A percentile compares a stretch with the other conserved stretches of the same genome.
phyloP scores from a whole-genome alignment of 2,329 filamentous ascomycete species.

The Nemania sp. region DNA sequence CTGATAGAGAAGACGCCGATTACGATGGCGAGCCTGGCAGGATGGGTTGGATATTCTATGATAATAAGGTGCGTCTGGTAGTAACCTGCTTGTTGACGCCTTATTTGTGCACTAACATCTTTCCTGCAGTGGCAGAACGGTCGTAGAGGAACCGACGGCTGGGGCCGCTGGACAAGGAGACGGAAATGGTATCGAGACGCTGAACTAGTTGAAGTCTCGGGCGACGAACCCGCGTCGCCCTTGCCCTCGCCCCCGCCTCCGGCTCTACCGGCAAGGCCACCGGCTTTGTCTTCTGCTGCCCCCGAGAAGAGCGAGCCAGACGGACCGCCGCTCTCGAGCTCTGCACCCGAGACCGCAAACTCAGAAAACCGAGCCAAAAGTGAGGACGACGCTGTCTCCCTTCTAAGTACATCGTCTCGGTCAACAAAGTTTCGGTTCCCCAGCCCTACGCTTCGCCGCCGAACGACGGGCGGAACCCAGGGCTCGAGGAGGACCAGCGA shows the following conservation, averaged over 20 bases:
- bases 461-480: slow-evolving; percentile 36
- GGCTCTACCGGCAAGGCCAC: slow-evolving; percentile 35
- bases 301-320: slow-evolving; percentile 24
- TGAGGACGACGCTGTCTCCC: slow-evolving; percentile 37
- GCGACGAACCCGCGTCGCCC: slow-evolving; percentile 34
- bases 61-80: slow-evolving; percentile 87
- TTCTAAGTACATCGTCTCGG: slow-evolving; percentile 39
- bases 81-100: slow-evolving; percentile 67
- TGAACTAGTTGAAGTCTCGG: slow-evolving; percentile 78
- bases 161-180: slow-evolving; percentile 90
- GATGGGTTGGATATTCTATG: slow-evolving; percentile 95
- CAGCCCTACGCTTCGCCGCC: slow-evolving; percentile 30
- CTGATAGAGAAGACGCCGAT: slow-evolving; percentile 54
- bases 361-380: slow-evolving; percentile 24
- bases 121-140: slow-evolving; percentile 79
- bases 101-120: slow-evolving; percentile 8
- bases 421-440: slow-evolving; percentile 34
- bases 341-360: slow-evolving; percentile 17
- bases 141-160: slow-evolving; percentile 81
- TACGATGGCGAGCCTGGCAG: slow-evolving; percentile 64
- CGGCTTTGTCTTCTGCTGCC: slow-evolving; percentile 29
- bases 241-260: slow-evolving; percentile 35
- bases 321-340: neutral
- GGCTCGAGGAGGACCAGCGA: slow-evolving; percentile 48
- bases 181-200: slow-evolving; percentile 97